Evolutionary conservation across 129 eudicot species (phyloP), one percentile per base, ranked within the genome.

Genomic region (Mikania micrantha): DNA sequence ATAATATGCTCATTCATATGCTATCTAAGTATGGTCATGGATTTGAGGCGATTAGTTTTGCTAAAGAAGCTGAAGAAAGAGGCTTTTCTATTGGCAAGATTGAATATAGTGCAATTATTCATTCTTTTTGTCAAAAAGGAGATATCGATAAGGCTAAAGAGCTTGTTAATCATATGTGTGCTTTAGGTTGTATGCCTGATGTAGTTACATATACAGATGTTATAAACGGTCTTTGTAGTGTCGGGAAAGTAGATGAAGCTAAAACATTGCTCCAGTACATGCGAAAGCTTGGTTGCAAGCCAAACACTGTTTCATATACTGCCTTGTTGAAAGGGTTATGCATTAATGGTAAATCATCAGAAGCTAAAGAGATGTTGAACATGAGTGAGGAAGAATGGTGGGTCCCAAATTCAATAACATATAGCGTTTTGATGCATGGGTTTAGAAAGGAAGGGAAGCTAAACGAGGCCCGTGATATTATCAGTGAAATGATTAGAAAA

Each of bases 371-470:
- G 70, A 88, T 88, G 85, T 59, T 92, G 80, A 56, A 82, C 67
- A 73, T 7, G 74, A 85, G 96, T 39, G 98, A 85, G 77, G 92
- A 85, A 52, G 95, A 88, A 35, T 88, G 88, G 91, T 92, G 98
- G 98, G 79, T 76, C 28, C 98, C 96, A 0, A 88, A 92, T 84
- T 78, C 85, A 9, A 81, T 88, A 60, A 92, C 98, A 1, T 92
- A 88, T 75, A 85, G 96, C 48, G 98, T 77, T 7, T 45, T 92
- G 9, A 76, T 92, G 84, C 91, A 92, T 35, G 98, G 98, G 42
- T 80, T 81, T 77, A 87, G 88, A 21, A 72, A 82, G 60, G 96
- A 92, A 82, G 84, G 85, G 9, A 92, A 88, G 77, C 42, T 85
- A 64, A 67, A 85, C 0, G 98, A 92, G 77, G 96, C 96, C 21